Evolutionary conservation across 2,329 filamentous ascomycete species (phyloP).

Genomic region (Pseudocercospora cruenta): DNA sequence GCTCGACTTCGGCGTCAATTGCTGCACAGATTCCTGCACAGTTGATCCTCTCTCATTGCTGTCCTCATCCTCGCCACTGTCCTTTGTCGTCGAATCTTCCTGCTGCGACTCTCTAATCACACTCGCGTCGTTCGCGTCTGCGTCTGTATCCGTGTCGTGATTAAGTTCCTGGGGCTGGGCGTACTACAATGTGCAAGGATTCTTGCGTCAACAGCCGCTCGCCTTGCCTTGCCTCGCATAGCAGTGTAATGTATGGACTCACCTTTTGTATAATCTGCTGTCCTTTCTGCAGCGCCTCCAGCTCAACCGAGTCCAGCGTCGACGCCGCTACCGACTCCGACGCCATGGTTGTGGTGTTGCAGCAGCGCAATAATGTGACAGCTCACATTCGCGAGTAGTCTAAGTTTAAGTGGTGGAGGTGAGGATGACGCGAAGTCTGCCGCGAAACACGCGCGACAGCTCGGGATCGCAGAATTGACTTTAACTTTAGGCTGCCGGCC

Average conservation of each 20-base stretch:
- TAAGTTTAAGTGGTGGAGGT: conserved; percentile 3
- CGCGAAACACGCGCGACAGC: not conserved
- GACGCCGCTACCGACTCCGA: conserved; percentile 33
- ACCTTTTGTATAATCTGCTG: conserved; percentile 30
- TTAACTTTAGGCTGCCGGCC: not conserved
- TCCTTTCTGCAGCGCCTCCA: conserved; percentile 24
- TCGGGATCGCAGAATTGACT: not conserved
- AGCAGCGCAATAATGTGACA: not conserved
- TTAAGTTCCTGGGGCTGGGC: conserved; percentile 21
- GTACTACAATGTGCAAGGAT: conserved; percentile 30
- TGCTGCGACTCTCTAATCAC: not conserved
- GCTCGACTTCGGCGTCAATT: conserved; percentile 18
- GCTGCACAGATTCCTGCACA: conserved; percentile 28
- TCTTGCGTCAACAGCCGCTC: conserved; percentile 31
- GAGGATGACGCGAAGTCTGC: conserved; percentile 9
- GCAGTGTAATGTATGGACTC: conserved; percentile 11
- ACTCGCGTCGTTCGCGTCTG: no score
- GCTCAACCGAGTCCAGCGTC: conserved; percentile 32
- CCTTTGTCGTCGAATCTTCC: not conserved
- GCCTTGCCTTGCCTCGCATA: conserved; percentile 2
- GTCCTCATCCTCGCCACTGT: conserved; percentile 4
- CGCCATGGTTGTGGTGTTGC: not conserved
- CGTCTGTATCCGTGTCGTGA: conserved; percentile 14
- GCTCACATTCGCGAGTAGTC: conserved; percentile 12
- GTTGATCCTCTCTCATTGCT: conserved; percentile 15